Evolutionary conservation across 2,329 filamentous ascomycete genomes (phyloP).

Genomic region (Pseudogymnoascus sp.): DNA sequence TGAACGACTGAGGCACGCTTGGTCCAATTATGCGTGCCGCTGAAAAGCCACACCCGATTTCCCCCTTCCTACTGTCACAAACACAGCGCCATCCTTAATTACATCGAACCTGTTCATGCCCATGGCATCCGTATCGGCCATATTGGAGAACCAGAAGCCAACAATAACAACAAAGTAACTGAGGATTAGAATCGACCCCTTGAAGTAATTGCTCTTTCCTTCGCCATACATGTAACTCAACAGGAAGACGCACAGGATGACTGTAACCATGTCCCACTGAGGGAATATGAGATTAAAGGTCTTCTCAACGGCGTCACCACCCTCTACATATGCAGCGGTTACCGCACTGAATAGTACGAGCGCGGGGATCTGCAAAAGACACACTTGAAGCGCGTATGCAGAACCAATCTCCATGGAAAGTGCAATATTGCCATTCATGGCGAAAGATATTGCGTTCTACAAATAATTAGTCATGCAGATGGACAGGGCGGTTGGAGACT

Average conservation of each 20-base stretch:
- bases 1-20: neutral
- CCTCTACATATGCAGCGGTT: constrained; percentile 50
- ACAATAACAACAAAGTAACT: constrained; percentile 88
- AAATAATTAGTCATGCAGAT: constrained; percentile 14
- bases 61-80: constrained; percentile 26
- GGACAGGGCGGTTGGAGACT: constrained; percentile 26
- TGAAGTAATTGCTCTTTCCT: constrained; percentile 99
- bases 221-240: constrained; percentile 97
- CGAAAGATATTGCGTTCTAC: constrained; percentile 95
- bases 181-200: constrained; percentile 87
- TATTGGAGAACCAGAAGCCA: constrained; percentile 80
- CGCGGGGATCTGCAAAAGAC: constrained; percentile 85
- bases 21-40: neutral
- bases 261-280: constrained; percentile 98
- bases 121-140: constrained; percentile 26
- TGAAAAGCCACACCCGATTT: constrained; percentile 25
- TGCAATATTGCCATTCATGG: constrained; percentile 99
- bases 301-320: constrained; percentile 45
- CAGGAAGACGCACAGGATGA: constrained; percentile 91
- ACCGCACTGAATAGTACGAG: constrained; percentile 85
- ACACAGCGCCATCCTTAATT: constrained; percentile 25
- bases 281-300: constrained; percentile 88
- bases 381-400: constrained; percentile 92
- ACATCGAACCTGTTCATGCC: constrained; percentile 27
- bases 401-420: constrained; percentile 98